phyloP scores from a whole-genome alignment of 2,329 filamentous ascomycete genomes.

The Ophiocordyceps sinensis region DNA sequence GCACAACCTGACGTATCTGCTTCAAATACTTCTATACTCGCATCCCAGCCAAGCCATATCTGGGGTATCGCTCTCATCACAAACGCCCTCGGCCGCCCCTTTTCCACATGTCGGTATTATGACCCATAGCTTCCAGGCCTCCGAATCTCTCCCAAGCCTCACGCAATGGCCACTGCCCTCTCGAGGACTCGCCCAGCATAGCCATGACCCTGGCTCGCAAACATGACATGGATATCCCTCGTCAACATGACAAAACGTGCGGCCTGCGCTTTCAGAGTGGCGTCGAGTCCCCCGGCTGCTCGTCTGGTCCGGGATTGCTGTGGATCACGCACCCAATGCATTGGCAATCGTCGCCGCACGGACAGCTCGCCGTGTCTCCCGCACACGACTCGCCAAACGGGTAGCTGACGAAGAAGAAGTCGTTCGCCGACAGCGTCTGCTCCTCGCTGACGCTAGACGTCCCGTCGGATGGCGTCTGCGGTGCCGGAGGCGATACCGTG shows the following conservation, averaged over 20 bases:
- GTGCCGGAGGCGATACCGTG: slow-evolving; percentile 22
- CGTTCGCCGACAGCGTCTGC: slow-evolving; percentile 32
- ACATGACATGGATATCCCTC: too few relatives aligned
- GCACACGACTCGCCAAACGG: slow-evolving; percentile 32
- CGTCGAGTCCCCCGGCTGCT: not conserved
- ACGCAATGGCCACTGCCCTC: too few relatives aligned
- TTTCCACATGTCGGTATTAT: too few relatives aligned
- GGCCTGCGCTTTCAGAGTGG: not conserved
- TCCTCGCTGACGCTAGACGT: slow-evolving; percentile 32
- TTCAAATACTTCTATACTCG: not conserved
- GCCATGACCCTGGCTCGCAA: too few relatives aligned
- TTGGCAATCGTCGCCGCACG: slow-evolving; percentile 44
- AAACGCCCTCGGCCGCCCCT: too few relatives aligned
- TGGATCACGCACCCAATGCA: slow-evolving; percentile 45
- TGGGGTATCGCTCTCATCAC: slow-evolving; percentile 1
- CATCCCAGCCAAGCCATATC: not conserved
- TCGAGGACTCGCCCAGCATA: too few relatives aligned
- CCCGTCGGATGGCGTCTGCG: slow-evolving; percentile 32
- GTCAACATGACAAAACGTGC: not conserved
- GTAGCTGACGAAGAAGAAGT: slow-evolving; percentile 47
- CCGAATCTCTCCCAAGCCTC: too few relatives aligned
- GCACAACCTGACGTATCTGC: too few relatives aligned
- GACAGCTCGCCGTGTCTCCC: slow-evolving; percentile 35
- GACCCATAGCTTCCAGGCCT: too few relatives aligned
- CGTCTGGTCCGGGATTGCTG: slow-evolving; percentile 12